These are phyloP conservation scores for Leccinum uliginosum DNA, from an alignment of 768 basidiomycete species.

Conservation along the genomic window DNA sequence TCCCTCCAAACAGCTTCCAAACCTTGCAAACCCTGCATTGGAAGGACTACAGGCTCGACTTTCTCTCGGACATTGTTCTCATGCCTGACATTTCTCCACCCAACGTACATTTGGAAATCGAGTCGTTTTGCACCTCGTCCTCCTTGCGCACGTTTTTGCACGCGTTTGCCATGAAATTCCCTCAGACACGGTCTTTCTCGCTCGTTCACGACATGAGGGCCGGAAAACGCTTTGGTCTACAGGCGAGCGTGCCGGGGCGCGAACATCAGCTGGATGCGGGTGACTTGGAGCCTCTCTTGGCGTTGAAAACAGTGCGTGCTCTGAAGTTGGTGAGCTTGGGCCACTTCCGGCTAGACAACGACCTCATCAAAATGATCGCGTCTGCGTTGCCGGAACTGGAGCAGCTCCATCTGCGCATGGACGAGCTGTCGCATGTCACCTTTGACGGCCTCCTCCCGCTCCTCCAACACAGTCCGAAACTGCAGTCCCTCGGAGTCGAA, in stretches of 20 bases:
- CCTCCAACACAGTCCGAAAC: constrained; percentile 17
- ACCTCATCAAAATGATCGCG: constrained; percentile 16
- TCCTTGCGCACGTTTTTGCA: constrained; percentile 13
- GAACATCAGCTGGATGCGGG: constrained; percentile 8
- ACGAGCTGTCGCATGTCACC: constrained; percentile 6
- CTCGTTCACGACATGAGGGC: constrained; percentile 20
- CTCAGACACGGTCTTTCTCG: constrained; percentile 13
- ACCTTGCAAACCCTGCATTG: constrained; percentile 15
- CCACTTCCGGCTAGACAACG: constrained; percentile 11
- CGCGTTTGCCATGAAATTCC: constrained; percentile 10
- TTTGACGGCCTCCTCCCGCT: constrained; percentile 20
- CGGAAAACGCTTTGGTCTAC: constrained; percentile 19
- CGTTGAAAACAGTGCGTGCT: constrained; percentile 10
- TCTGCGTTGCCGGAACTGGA: constrained; percentile 16
- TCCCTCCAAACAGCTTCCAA: constrained; percentile 12
- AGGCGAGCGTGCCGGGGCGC: constrained; percentile 12
- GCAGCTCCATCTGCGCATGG: constrained; percentile 7
- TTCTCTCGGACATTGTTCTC: constrained; percentile 18
- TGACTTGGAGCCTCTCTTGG: constrained; percentile 15
- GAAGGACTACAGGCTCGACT: constrained; percentile 19
- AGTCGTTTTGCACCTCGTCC: constrained; percentile 18
- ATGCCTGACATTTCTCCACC: constrained; percentile 12
- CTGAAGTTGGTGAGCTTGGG: constrained; percentile 17
- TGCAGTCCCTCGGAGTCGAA: constrained; percentile 9
- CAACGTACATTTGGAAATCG: constrained; percentile 17